Evolutionary conservation across 495 filamentous ascomycete genomes (phyloP).

Genomic region (Talaromyces proteolyticus): DNA sequence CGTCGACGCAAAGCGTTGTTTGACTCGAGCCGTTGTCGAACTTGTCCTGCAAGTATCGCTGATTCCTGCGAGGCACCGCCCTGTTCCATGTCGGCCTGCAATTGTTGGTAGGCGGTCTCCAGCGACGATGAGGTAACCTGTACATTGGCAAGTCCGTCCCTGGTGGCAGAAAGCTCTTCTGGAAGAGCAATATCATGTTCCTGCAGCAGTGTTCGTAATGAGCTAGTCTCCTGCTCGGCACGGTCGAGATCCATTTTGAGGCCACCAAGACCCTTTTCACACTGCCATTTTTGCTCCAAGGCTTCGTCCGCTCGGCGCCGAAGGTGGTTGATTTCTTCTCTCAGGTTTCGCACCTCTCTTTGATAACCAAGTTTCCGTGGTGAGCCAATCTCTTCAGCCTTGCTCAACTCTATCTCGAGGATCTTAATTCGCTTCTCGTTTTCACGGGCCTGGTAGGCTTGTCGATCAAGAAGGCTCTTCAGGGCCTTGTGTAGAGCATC

Average conservation of each 20-base stretch:
- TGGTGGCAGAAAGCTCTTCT: slow-evolving; percentile 30
- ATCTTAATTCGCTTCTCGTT: slow-evolving; percentile 68
- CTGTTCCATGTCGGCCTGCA: slow-evolving; percentile 73
- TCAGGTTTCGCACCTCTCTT: slow-evolving; percentile 69
- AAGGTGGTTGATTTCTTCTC: slow-evolving; percentile 78
- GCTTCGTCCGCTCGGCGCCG: slow-evolving; percentile 90
- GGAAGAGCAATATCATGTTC: slow-evolving; percentile 80
- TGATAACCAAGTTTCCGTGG: slow-evolving; percentile 75
- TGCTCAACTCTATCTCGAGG: slow-evolving; percentile 73
- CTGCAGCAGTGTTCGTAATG: slow-evolving; percentile 69
- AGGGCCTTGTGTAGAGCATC: slow-evolving; percentile 86
- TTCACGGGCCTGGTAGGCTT: slow-evolving; percentile 73
- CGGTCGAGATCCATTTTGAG: slow-evolving; percentile 97
- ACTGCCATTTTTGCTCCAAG: slow-evolving; percentile 92
- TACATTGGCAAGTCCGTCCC: slow-evolving; percentile 41
- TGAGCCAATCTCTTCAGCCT: slow-evolving; percentile 57
- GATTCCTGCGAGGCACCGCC: slow-evolving; percentile 62
- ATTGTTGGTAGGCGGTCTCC: slow-evolving; percentile 70
- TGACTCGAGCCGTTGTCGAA: slow-evolving; percentile 68
- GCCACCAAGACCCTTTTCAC: slow-evolving; percentile 86
- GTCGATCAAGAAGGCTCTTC: slow-evolving; percentile 79
- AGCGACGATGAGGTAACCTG: slow-evolving; percentile 66
- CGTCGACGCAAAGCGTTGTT: slow-evolving; percentile 71
- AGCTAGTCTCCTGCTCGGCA: slow-evolving; percentile 84
- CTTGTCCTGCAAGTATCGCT: slow-evolving; percentile 69